These are phyloP conservation scores for Glycine soja DNA, from an alignment of 306 rosid genomes.

Conservation along the genomic window DNA sequence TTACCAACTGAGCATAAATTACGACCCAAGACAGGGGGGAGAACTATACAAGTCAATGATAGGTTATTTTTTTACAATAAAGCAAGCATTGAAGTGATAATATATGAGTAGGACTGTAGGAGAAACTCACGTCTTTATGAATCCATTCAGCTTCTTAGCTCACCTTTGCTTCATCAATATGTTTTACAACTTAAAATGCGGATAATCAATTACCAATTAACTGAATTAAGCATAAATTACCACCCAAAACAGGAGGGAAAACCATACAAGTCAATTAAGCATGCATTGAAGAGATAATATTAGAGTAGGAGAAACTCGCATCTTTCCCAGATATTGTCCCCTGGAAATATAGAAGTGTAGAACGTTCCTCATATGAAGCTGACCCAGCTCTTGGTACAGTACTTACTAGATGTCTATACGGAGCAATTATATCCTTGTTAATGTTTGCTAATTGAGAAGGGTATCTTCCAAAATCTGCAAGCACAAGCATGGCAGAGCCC, in stretches of 20 bases:
- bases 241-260: background rate
- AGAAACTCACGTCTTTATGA: slow-evolving; percentile 4
- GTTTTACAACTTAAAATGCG: background rate
- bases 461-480: slow-evolving; percentile 27
- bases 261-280: background rate
- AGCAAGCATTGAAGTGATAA: background rate
- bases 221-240: background rate
- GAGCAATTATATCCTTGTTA: slow-evolving; percentile 16
- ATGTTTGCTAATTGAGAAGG: slow-evolving; percentile 1
- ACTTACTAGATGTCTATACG: slow-evolving; percentile 2
- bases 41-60: too few species aligned
- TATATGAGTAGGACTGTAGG: background rate
- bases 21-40: too few species aligned
- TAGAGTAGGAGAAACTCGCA: background rate
- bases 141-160: background rate
- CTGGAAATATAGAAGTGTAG: slow-evolving; percentile 17
- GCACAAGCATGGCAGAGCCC: slow-evolving; percentile 1
- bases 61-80: too few species aligned
- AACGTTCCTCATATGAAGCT: slow-evolving; percentile 10
- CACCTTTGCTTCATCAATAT: background rate
- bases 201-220: background rate
- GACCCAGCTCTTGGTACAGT: background rate
- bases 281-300: background rate
- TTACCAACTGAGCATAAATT: too few species aligned
- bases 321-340: slow-evolving; percentile 11